Conservation (phyloP, 805 yeast species). For the Wickerhamiella nectarea region DNA sequence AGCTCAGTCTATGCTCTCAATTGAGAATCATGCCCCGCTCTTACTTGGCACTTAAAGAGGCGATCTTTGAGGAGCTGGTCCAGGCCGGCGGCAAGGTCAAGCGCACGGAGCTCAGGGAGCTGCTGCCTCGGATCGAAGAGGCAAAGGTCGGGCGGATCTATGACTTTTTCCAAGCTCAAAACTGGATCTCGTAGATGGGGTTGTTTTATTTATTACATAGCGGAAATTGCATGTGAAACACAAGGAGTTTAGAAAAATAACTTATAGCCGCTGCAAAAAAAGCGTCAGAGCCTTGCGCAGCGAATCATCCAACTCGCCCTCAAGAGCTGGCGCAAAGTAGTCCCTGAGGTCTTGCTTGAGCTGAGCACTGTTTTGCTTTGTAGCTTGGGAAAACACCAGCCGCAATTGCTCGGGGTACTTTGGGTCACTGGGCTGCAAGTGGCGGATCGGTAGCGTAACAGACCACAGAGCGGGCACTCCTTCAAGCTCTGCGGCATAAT, state of each 20-base stretch:
- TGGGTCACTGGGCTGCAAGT: conserved; percentile 29
- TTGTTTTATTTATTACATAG: neutral
- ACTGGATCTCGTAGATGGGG: conserved; percentile 61
- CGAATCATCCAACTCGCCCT: conserved; percentile 14
- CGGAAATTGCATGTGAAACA: neutral
- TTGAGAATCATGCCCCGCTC: conserved; percentile 85
- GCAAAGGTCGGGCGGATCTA: conserved; percentile 75
- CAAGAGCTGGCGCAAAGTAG: conserved; percentile 11
- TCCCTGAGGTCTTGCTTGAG: conserved; percentile 20
- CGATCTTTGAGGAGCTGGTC: conserved; percentile 72
- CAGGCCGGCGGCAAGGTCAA: conserved; percentile 74
- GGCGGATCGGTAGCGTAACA: conserved; percentile 57
- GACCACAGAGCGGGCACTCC: conserved; percentile 34
- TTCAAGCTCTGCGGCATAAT: conserved; percentile 29
- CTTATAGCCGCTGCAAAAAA: conserved; percentile 9
- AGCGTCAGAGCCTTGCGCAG: conserved; percentile 18
- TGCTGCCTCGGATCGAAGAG: conserved; percentile 65
- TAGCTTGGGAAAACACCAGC: conserved; percentile 54
- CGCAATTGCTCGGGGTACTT: conserved; percentile 49
- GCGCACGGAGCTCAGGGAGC: conserved; percentile 71
- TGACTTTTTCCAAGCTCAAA: conserved; percentile 85
- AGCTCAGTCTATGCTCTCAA: conserved; percentile 69
- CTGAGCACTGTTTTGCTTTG: conserved; percentile 19
- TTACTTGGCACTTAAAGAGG: conserved; percentile 81
- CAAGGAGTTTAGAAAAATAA: neutral